Evolutionary conservation across 1,284 basidiomycete species (phyloP).

Genomic region (Tilletia walkeri): DNA sequence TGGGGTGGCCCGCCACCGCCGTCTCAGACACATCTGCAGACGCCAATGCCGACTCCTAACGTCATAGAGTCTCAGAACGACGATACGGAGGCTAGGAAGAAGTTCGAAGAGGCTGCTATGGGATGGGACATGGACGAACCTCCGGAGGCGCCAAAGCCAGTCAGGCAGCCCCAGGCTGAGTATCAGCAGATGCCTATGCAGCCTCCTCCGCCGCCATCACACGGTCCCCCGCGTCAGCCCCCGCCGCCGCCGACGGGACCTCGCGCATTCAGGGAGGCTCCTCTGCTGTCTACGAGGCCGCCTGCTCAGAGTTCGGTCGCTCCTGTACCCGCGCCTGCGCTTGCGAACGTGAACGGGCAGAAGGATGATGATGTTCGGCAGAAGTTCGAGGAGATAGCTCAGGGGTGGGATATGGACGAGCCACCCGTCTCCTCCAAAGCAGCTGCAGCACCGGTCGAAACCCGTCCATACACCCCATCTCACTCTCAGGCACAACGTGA

Average conservation of each 20-base stretch:
- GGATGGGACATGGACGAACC: not conserved
- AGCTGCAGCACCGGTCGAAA: too few relatives aligned
- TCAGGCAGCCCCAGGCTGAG: too few relatives aligned
- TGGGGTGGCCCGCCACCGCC: too few relatives aligned
- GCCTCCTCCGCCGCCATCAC: not conserved
- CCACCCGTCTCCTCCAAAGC: not conserved
- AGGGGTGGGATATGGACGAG: not conserved
- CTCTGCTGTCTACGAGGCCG: not conserved
- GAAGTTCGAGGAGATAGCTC: constrained; percentile 1
- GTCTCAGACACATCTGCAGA: too few relatives aligned
- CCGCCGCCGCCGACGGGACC: not conserved
- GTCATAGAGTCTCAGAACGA: not conserved
- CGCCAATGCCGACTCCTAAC: too few relatives aligned
- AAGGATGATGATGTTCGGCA: not conserved
- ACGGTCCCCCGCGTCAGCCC: not conserved
- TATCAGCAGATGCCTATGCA: too few relatives aligned
- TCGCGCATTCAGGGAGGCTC: too few relatives aligned
- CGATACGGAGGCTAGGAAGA: not conserved
- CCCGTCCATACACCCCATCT: too few relatives aligned
- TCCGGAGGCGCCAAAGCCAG: not conserved
- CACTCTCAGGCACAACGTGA: too few relatives aligned
- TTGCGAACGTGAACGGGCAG: not conserved
- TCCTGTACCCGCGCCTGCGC: not conserved
- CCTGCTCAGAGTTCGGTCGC: not conserved
- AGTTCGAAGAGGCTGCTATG: not conserved